phyloP scores from a whole-genome alignment of 768 basidiomycete species.

The Pleurotus tuber-regium region DNA sequence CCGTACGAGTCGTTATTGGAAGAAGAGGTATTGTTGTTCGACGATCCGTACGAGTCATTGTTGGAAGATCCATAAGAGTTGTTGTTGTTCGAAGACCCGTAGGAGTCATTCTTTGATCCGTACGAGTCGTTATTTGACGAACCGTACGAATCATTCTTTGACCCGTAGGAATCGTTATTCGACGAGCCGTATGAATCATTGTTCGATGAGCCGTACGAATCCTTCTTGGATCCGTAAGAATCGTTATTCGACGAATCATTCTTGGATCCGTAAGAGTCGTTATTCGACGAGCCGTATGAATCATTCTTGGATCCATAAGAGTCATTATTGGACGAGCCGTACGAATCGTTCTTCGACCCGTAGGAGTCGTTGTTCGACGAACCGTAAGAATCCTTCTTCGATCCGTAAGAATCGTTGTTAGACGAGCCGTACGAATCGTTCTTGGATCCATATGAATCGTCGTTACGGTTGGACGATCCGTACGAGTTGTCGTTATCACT shows the following conservation, averaged over 20 bases:
- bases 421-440: constrained; percentile 15
- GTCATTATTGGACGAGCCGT: constrained; percentile 13
- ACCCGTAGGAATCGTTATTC: constrained; percentile 11
- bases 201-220: constrained; percentile 20
- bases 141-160: constrained; percentile 13
- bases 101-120: constrained; percentile 14
- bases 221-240: no score
- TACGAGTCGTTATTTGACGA: constrained; percentile 15
- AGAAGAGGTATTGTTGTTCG: constrained; percentile 11
- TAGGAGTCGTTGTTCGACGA: constrained; percentile 9
- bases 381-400: constrained; percentile 11
- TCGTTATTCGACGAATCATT: constrained; percentile 19
- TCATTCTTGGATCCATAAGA: constrained; percentile 21
- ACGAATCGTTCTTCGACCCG: constrained; percentile 9
- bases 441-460: constrained; percentile 7
- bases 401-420: constrained; percentile 16
- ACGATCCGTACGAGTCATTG: constrained; percentile 12
- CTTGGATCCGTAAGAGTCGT: constrained; percentile 21
- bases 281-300: constrained; percentile 26
- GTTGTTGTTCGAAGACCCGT: constrained; percentile 9
- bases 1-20: constrained; percentile 9
- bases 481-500: constrained; percentile 11
- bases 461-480: constrained; percentile 14
- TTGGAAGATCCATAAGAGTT: constrained; percentile 13
- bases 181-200: constrained; percentile 17